These are phyloP conservation scores for Rubia peregrina DNA, from an alignment of 305 asterid genomes.

Conservation along the genomic window DNA sequence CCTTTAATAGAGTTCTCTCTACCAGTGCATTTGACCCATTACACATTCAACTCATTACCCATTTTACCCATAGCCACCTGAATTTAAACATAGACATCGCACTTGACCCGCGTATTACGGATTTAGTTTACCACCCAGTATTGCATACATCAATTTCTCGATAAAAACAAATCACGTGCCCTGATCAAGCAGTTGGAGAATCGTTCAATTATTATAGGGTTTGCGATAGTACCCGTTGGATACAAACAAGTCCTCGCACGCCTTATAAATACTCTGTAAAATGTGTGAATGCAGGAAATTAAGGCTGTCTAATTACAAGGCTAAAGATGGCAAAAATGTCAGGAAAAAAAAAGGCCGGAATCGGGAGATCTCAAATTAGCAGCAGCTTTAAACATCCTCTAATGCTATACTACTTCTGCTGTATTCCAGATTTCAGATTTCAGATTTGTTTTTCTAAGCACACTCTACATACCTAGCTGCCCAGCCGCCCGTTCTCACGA, in stretches of 20 bases:
- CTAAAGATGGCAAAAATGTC: conserved; percentile 19
- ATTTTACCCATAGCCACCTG: no score
- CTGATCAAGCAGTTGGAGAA: not conserved
- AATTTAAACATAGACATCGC: no score
- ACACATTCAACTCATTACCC: no score
- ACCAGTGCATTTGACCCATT: no score
- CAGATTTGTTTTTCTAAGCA: conserved; percentile 14
- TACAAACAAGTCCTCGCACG: not conserved
- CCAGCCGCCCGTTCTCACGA: conserved; percentile 17
- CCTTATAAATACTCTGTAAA: not conserved
- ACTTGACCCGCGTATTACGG: no score
- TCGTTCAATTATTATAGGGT: not conserved
- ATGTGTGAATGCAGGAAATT: conserved; percentile 11
- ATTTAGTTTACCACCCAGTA: no score
- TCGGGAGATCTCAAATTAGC: conserved; percentile 8
- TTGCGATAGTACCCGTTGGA: not conserved
- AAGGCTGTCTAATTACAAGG: conserved; percentile 10
- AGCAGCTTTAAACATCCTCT: conserved; percentile 31
- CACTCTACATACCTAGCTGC: conserved; percentile 13
- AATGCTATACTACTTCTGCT: not conserved
- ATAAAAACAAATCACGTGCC: no score
- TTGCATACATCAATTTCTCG: no score
- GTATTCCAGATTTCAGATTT: not conserved
- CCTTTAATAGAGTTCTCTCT: no score
- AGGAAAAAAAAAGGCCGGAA: conserved; percentile 18